phyloP scores from a whole-genome alignment of 345 rosid genomes.

The Salix udensis region DNA sequence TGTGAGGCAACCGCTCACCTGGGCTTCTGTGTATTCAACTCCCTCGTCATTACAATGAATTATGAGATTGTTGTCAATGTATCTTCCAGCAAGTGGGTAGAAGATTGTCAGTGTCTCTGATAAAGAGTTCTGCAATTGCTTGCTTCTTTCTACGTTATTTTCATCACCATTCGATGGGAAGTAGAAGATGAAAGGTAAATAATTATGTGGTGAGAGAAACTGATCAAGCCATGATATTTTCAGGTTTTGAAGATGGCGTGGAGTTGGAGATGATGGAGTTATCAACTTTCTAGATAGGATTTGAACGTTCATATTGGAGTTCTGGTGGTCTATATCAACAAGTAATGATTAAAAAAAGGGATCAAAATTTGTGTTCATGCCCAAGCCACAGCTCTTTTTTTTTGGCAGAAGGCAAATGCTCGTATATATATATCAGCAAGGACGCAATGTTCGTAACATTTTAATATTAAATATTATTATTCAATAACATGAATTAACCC shows the following conservation, averaged over 20 bases:
- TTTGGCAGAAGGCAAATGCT: background rate
- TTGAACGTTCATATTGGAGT: background rate
- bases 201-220: background rate
- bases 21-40: background rate
- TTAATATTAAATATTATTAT: no score
- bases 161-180: background rate
- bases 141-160: background rate
- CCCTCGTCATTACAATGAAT: background rate
- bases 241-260: background rate
- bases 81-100: background rate
- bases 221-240: background rate
- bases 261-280: background rate
- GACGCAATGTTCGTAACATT: no score
- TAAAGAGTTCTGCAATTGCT: background rate
- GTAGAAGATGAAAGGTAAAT: background rate
- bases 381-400: background rate
- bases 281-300: background rate
- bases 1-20: background rate
- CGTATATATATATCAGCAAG: background rate
- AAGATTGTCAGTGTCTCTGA: background rate
- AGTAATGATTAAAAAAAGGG: no score
- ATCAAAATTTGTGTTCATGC: background rate
- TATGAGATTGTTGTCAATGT: background rate
- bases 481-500: no score
- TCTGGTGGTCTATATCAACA: background rate